Conservation (phyloP, 2,329 filamentous ascomycete genomes). For the Thelonectria discophora region DNA sequence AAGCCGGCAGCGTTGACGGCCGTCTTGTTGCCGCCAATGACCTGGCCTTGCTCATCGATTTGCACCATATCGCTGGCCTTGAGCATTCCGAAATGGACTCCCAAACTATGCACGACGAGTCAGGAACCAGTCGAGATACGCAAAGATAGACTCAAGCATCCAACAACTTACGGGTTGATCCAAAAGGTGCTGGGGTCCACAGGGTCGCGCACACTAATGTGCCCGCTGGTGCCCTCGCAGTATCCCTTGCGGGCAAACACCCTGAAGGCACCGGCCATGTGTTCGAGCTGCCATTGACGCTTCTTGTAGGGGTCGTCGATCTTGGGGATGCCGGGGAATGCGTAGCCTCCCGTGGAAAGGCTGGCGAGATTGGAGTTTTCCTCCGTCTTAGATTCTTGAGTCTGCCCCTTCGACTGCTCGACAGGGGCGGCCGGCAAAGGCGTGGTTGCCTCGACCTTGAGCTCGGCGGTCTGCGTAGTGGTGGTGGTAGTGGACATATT, state of each 20-base stretch:
- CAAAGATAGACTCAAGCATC: neutral
- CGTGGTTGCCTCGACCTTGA: conserved; percentile 10
- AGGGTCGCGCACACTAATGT: conserved; percentile 70
- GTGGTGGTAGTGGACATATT: conserved; percentile 15
- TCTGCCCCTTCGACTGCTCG: neutral
- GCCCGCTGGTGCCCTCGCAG: conserved; percentile 69
- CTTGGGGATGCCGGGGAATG: conserved; percentile 60
- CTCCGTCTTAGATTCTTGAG: neutral
- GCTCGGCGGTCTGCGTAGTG: conserved; percentile 11
- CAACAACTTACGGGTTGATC: conserved; percentile 62
- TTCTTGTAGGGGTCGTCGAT: conserved; percentile 57
- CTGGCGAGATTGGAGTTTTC: neutral
- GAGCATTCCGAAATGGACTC: conserved; percentile 66
- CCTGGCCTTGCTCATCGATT: conserved; percentile 64
- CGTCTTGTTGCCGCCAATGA: conserved; percentile 64
- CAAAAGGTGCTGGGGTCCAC: conserved; percentile 66
- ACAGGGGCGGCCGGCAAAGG: neutral
- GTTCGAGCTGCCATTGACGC: conserved; percentile 46
- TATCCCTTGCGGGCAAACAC: conserved; percentile 56
- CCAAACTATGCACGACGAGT: conserved; percentile 45
- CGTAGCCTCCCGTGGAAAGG: conserved; percentile 36
- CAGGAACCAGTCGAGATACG: no score
- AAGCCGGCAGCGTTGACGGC: conserved; percentile 68
- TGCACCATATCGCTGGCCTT: conserved; percentile 69
- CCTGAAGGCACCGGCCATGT: conserved; percentile 55